These are phyloP conservation scores for Xanthoconium purpureum DNA, from an alignment of 768 basidiomycete species.

Conservation along the genomic window DNA sequence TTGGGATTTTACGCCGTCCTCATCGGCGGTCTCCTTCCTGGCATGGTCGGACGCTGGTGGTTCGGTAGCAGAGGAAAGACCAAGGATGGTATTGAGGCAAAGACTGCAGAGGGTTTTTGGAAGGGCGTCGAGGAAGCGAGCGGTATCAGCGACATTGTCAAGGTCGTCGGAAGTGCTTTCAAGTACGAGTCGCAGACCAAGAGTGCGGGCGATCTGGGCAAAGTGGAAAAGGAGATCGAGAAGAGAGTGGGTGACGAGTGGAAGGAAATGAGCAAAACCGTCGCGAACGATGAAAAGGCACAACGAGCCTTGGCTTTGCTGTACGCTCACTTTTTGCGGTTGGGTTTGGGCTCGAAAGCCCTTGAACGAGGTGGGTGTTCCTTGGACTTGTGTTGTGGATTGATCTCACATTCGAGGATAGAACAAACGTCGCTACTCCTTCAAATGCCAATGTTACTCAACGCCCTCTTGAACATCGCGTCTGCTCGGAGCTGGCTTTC, in stretches of 20 bases:
- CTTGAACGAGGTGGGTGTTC: slow-evolving; percentile 61
- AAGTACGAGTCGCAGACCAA: slow-evolving; percentile 49
- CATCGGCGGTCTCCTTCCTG: slow-evolving; percentile 85
- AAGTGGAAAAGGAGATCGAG: slow-evolving; percentile 51
- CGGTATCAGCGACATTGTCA: slow-evolving; percentile 66
- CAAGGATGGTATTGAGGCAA: slow-evolving; percentile 84
- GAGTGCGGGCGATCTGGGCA: slow-evolving; percentile 40
- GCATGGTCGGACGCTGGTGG: slow-evolving; percentile 95
- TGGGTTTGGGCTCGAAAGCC: slow-evolving; percentile 47
- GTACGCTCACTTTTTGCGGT: slow-evolving; percentile 80
- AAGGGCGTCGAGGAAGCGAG: slow-evolving; percentile 80
- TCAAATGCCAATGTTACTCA: slow-evolving; percentile 68
- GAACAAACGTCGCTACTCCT: slow-evolving; percentile 73
- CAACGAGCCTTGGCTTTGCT: slow-evolving; percentile 64
- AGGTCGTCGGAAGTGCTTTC: slow-evolving; percentile 64
- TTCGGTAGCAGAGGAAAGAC: slow-evolving; percentile 87
- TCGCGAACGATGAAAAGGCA: slow-evolving; percentile 36
- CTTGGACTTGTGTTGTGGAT: not conserved
- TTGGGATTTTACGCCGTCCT: slow-evolving; percentile 82
- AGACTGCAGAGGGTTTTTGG: slow-evolving; percentile 86
- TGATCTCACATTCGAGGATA: slow-evolving; percentile 26
- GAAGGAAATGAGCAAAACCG: slow-evolving; percentile 45
- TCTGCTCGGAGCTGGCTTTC: slow-evolving; percentile 87
- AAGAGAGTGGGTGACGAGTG: slow-evolving; percentile 51
- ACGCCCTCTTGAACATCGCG: slow-evolving; percentile 77